These are phyloP conservation scores for Magnusiomyces paraingens DNA, from an alignment of 1,139 yeast species.

Conservation along the genomic window DNA sequence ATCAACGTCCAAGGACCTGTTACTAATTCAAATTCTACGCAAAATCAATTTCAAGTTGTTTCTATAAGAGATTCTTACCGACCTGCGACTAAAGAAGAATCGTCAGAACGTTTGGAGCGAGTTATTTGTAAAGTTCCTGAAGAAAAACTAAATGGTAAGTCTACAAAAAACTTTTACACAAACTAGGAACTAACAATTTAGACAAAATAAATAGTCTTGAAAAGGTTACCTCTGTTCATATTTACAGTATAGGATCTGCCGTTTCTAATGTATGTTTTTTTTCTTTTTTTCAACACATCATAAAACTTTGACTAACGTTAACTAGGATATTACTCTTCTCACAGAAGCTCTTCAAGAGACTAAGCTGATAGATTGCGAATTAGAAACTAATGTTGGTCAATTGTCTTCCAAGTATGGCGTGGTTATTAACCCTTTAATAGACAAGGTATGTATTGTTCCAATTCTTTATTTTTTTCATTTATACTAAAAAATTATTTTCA, in stretches of 20 bases:
- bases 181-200: conserved; percentile 6
- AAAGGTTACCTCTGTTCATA: conserved; percentile 10
- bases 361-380: conserved; percentile 6
- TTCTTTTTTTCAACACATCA: background rate
- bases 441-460: background rate
- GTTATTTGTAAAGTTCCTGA: conserved; percentile 12
- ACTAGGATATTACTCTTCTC: conserved; percentile 10
- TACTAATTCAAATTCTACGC: conserved; percentile 11
- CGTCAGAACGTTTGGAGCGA: conserved; percentile 1
- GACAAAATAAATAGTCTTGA: conserved; percentile 3
- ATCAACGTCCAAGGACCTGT: conserved; percentile 4
- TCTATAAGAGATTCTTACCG: conserved; percentile 17
- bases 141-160: conserved; percentile 13
- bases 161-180: background rate
- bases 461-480: background rate
- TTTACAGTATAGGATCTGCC: conserved; percentile 13
- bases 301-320: background rate
- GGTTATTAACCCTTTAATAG: conserved; percentile 11
- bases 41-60: conserved; percentile 20
- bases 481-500: background rate
- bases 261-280: conserved; percentile 10
- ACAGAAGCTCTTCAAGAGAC: conserved; percentile 8
- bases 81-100: background rate
- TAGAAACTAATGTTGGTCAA: background rate
- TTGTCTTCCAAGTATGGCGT: conserved; percentile 10